Conservation (phyloP, 2,329 filamentous ascomycete genomes). For the Aspergillus sergii region DNA sequence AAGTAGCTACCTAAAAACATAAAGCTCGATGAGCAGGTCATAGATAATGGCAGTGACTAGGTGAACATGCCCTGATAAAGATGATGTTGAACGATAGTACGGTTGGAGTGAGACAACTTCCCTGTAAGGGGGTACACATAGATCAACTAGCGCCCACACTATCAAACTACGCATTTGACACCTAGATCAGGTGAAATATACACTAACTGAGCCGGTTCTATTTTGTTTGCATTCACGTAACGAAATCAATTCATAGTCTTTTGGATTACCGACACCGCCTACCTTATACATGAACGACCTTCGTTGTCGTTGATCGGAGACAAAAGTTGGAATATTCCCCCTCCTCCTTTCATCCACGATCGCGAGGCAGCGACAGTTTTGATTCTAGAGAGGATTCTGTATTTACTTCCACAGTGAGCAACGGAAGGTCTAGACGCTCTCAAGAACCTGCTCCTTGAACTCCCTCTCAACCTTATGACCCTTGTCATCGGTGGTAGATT, state of each 20-base stretch:
- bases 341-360: neutral
- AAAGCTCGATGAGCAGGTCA: neutral
- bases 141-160: neutral
- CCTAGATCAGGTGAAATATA: neutral
- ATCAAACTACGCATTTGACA: neutral
- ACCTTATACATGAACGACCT: constrained; percentile 1
- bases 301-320: neutral
- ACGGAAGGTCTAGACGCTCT: constrained; percentile 77
- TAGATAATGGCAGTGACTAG: neutral
- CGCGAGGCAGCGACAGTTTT: neutral
- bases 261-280: constrained; percentile 8
- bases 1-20: neutral
- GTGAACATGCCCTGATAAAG: neutral
- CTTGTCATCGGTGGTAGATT: constrained; percentile 92
- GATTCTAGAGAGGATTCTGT: neutral
- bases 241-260: constrained; percentile 12
- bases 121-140: neutral
- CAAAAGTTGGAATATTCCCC: neutral
- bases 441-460: constrained; percentile 97
- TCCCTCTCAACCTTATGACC: constrained; percentile 98
- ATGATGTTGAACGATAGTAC: neutral
- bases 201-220: neutral
- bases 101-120: neutral
- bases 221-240: constrained; percentile 4
- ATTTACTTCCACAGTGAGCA: constrained; percentile 71